Base-by-base conservation (phyloP, 2,329 filamentous ascomycete species). In the Pseudogymnoascus sp. region DNA sequence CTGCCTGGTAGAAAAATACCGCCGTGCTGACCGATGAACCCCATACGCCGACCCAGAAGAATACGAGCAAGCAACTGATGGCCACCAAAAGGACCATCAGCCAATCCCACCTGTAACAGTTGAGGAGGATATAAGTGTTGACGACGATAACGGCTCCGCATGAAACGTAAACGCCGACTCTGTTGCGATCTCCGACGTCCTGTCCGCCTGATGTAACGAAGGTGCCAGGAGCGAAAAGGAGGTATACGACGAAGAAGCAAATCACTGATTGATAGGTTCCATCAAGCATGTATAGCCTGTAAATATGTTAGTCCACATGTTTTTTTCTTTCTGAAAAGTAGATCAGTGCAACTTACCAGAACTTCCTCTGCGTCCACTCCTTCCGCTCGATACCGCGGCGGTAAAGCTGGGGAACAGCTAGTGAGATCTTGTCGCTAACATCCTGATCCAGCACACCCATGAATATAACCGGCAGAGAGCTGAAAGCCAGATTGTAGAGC, bases 71-170 rank as follows among this genome's bases (percentile, higher is more conserved):
- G 66, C 89, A 89, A 77, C 92, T 96, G 75, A 97, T 83, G 23
- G 78, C 77, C 61, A 96, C 89, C 66, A 97, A 88, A 64, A 96
- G 79, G 21, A 93, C 77, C 77, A 96, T 96, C 71, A 99, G 81
- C 93, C 93, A 99, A 75, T 99, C 95, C 95, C 95, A 99, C 65
- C 93, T 86, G 76, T 96, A 97, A 0, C 90, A 96, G 77, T 99
- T 99, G 78, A 97, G 87, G 67, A 99, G 80, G 69, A 99, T 91
- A 78, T 97, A 99, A 64, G 88, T 79, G 76, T 99, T 99, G 80
- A 96, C 96, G 42, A 91, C 88, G 69, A 96, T 78, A 64, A 99
- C 88, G 5, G 91, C 87, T 12, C 90, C 89, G 64, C 90, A 91
- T 2, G 88, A 92, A 69, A 97, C 86, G 74, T 95, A 96, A 62